phyloP scores from a whole-genome alignment of 2,329 filamentous ascomycete genomes.

The Pseudocercospora macadamiae region DNA sequence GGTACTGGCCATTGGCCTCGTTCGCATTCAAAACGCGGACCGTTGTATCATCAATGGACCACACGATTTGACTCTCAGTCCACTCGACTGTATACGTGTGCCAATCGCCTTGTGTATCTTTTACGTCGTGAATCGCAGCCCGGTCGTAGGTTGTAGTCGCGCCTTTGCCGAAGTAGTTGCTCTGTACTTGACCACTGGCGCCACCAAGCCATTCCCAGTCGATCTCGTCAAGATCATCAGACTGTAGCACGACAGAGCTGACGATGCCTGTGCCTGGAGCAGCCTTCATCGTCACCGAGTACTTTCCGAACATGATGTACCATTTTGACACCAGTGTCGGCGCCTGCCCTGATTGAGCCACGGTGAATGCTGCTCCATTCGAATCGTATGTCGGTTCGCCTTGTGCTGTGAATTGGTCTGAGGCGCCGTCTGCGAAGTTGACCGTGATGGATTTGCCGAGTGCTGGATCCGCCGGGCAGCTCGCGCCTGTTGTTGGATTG shows the following conservation, averaged over 20 bases:
- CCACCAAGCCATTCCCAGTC: conserved; percentile 96
- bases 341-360: conserved; percentile 75
- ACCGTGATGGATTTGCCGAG: conserved; percentile 80
- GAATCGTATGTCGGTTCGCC: conserved; percentile 69
- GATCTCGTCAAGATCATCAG: conserved; percentile 91
- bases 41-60: conserved; percentile 77
- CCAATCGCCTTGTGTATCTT: conserved; percentile 71
- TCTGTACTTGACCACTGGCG: conserved; percentile 77
- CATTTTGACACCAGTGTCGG: conserved; percentile 87
- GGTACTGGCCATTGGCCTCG: conserved; percentile 78
- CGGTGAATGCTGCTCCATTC: conserved; percentile 80
- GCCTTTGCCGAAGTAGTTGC: conserved; percentile 96
- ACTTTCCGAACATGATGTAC: conserved; percentile 98
- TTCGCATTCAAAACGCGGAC: conserved; percentile 73
- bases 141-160: conserved; percentile 83
- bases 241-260: conserved; percentile 87
- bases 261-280: conserved; percentile 91
- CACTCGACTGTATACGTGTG: conserved; percentile 92
- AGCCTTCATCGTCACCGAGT: conserved; percentile 82
- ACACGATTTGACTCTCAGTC: conserved; percentile 82
- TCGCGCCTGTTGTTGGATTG: conserved; percentile 58
- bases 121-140: conserved; percentile 73
- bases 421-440: conserved; percentile 78
- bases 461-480: conserved; percentile 75
- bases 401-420: conserved; percentile 75